These are phyloP conservation scores for Vitellaria paradoxa DNA, from an alignment of 179 eudicot genomes.

Conservation along the genomic window DNA sequence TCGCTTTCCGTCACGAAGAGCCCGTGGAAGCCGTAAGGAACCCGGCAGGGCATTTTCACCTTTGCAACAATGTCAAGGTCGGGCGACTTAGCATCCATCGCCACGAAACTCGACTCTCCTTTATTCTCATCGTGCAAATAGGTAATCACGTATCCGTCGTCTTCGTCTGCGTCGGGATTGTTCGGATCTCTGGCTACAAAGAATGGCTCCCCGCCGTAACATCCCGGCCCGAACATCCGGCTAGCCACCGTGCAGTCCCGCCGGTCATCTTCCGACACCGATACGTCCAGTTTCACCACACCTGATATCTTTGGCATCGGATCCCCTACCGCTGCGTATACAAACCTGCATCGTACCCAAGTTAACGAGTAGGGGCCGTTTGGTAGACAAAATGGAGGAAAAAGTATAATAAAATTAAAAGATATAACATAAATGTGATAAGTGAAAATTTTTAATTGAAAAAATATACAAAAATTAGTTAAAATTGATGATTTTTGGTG, in stretches of 20 bases:
- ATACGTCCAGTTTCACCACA: slow-evolving; percentile 58
- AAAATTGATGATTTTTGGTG: too few relatives aligned
- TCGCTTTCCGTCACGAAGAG: slow-evolving; percentile 38
- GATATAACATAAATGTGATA: too few relatives aligned
- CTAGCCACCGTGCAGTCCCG: slow-evolving; percentile 51
- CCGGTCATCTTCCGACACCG: slow-evolving; percentile 25
- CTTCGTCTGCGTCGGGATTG: slow-evolving; percentile 38
- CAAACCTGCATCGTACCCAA: slow-evolving; percentile 26
- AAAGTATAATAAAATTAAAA: too few relatives aligned
- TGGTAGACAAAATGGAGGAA: too few relatives aligned
- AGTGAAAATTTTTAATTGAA: too few relatives aligned
- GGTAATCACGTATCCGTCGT: slow-evolving; percentile 42
- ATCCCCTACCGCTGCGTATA: slow-evolving; percentile 51
- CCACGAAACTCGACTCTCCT: slow-evolving; percentile 41
- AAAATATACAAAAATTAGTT: too few relatives aligned
- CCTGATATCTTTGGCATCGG: slow-evolving; percentile 58
- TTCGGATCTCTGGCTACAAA: slow-evolving; percentile 40
- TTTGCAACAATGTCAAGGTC: slow-evolving; percentile 35
- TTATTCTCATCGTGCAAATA: slow-evolving; percentile 40
- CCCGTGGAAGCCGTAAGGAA: slow-evolving; percentile 56
- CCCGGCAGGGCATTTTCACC: slow-evolving; percentile 44
- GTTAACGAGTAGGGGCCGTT: too few relatives aligned
- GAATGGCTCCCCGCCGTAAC: slow-evolving; percentile 54
- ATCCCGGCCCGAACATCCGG: slow-evolving; percentile 41
- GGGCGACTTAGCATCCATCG: slow-evolving; percentile 57